These are phyloP conservation scores for Coffea humblotiana DNA, from an alignment of 305 asterid genomes.

Conservation along the genomic window DNA sequence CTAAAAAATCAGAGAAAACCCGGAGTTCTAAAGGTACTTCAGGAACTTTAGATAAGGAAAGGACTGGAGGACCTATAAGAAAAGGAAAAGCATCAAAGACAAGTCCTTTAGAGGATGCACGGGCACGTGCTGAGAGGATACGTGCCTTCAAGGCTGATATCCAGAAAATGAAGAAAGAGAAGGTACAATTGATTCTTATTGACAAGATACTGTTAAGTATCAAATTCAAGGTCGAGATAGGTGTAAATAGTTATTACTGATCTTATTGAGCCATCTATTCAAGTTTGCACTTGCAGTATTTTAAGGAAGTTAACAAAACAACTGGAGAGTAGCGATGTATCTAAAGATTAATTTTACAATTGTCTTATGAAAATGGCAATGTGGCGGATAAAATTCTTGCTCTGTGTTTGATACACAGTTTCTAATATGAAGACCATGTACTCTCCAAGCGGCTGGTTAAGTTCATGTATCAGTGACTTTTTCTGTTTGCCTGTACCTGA, in stretches of 20 bases:
- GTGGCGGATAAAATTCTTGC: background rate
- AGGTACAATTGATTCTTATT: conserved; percentile 46
- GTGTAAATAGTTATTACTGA: background rate
- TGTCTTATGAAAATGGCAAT: background rate
- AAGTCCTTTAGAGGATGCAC: conserved; percentile 83
- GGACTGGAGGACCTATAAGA: conserved; percentile 77
- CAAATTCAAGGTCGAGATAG: background rate
- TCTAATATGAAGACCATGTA: background rate
- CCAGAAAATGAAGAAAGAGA: conserved; percentile 84
- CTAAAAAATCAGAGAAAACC: conserved; percentile 56
- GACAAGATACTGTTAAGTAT: background rate
- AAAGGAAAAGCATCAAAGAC: conserved; percentile 62
- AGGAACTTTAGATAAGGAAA: conserved; percentile 55
- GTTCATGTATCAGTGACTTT: background rate
- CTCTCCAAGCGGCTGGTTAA: background rate
- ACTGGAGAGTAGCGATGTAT: background rate
- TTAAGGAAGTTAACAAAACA: background rate
- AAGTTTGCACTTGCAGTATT: background rate
- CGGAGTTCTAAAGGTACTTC: conserved; percentile 54
- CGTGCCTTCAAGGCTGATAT: conserved; percentile 92
- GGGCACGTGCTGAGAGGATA: conserved; percentile 86
- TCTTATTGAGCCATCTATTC: background rate
- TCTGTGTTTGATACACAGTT: background rate
- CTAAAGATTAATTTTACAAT: background rate
- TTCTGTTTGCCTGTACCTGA: background rate